Base-by-base conservation (phyloP, 83 land plant species). In the Thuja plicata region DNA sequence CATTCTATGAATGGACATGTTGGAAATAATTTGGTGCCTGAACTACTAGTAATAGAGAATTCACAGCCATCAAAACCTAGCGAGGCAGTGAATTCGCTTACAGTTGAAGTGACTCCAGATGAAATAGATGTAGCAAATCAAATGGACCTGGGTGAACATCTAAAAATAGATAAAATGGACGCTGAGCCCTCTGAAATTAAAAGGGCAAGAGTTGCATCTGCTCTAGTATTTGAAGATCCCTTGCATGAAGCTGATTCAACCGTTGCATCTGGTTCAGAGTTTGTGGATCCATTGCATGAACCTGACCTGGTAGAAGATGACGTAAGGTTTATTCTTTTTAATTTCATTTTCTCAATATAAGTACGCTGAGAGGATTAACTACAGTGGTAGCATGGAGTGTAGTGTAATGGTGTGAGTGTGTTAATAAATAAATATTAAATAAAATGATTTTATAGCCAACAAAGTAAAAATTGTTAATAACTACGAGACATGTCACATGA, bases 71-170 rank as follows among this genome's bases (percentile, higher is more conserved):
- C 27, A 82, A 50, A 45, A 45, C 50, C 85, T 82, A 82, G 27
- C n/a, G 45, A 43, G 85, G 46, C 54, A 82, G 32, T 43, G 1
- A 82, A 41, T 27, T 10, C 3, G 12, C 50, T 82, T 82, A 48
- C 32, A 45, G 85, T 45, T 82, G 85, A 82, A 21, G 54, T 27
- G 30, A 19, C 52, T 43, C 52, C 30, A 82, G 85, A 82, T 82
- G 0, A 66, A 66, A 66, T 66, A n/a, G 32, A 82, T 82, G 85
- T n/a, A 45, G 85, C 7, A 82, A 82, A 82, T 82, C n/a, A 45
- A 24, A 82, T 82, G 85, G 50, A 82, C 50, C 34, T 82, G 30
- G 30, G n/a, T 45, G 50, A 82, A 82, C 3, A 11, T 82, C 32
- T 27, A 11, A n/a, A 82, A 3, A 45, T 5, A 82, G 85, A 41